Evolutionary conservation across 83 land plant species (phyloP).

Genomic region (Picea mariana): DNA sequence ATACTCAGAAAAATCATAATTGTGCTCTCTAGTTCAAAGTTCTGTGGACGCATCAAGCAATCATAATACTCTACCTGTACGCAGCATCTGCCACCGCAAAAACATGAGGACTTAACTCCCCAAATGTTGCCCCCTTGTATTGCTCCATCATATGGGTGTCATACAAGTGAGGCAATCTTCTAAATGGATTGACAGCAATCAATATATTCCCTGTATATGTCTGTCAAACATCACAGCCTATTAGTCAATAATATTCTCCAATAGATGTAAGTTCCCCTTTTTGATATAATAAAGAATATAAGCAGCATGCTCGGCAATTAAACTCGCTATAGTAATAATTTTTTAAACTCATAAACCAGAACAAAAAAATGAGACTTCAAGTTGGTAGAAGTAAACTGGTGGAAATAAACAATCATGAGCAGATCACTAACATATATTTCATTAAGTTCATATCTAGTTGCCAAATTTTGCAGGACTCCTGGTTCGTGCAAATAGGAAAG

Average conservation of each 20-base stretch:
- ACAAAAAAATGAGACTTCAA: background rate
- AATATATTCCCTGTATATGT: conserved; percentile 82
- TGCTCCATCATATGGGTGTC: conserved; percentile 88
- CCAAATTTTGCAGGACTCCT: conserved; percentile 76
- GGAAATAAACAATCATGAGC: background rate
- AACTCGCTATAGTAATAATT: background rate
- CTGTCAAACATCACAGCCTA: conserved; percentile 35
- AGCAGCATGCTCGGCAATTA: background rate
- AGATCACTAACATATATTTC: conserved; percentile 68
- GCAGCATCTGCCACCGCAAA: conserved; percentile 83
- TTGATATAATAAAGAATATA: conserved; percentile 3
- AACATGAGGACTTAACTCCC: conserved; percentile 82
- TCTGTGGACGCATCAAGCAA: background rate
- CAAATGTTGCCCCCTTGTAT: conserved; percentile 74
- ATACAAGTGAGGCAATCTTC: conserved; percentile 80
- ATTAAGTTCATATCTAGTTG: conserved; percentile 76
- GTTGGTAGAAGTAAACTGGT: background rate
- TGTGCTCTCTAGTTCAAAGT: background rate
- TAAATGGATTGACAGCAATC: conserved; percentile 82
- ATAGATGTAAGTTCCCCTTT: background rate
- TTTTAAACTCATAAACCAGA: background rate
- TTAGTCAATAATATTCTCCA: background rate
- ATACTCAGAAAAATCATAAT: background rate
- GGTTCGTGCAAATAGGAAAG: conserved; percentile 86
- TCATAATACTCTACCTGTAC: conserved; percentile 44